These are phyloP conservation scores for Calonectria ilicicola DNA, from an alignment of 2,329 filamentous ascomycete genomes.

Conservation along the genomic window DNA sequence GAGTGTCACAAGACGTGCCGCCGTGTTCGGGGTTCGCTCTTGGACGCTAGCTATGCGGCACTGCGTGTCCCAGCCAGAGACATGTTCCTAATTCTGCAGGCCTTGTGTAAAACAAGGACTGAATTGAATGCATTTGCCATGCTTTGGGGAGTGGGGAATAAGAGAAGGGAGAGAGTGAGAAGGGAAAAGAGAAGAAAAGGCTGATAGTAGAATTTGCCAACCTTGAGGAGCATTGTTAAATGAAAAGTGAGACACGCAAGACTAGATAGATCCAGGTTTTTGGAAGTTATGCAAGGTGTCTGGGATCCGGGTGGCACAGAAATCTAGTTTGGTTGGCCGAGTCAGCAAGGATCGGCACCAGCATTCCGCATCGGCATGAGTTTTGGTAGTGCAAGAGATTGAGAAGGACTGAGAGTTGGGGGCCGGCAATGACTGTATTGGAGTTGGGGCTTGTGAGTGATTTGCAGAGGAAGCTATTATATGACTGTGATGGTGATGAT, in stretches of 20 bases:
- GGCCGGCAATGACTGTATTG: no score
- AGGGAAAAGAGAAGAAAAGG: not conserved
- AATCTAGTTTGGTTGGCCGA: not conserved
- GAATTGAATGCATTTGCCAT: not conserved
- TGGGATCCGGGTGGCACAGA: not conserved
- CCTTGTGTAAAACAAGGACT: not conserved
- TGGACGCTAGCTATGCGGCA: not conserved
- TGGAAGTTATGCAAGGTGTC: not conserved
- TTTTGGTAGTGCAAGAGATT: not conserved
- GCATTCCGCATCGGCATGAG: not conserved
- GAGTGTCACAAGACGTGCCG: not conserved
- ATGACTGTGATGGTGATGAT: not conserved
- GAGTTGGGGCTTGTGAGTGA: no score
- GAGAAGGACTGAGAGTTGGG: not conserved
- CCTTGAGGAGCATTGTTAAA: not conserved
- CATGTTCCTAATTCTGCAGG: not conserved
- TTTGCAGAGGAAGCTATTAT: not conserved
- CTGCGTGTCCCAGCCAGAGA: not conserved
- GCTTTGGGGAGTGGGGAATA: not conserved
- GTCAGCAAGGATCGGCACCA: not conserved
- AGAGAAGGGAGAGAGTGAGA: no score
- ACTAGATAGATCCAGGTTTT: not conserved
- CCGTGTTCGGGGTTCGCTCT: not conserved
- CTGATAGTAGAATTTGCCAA: not conserved
- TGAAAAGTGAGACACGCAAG: not conserved